Evolutionary conservation across 2,329 filamentous ascomycete species (phyloP).

Genomic region (Botrytis squamosa): DNA sequence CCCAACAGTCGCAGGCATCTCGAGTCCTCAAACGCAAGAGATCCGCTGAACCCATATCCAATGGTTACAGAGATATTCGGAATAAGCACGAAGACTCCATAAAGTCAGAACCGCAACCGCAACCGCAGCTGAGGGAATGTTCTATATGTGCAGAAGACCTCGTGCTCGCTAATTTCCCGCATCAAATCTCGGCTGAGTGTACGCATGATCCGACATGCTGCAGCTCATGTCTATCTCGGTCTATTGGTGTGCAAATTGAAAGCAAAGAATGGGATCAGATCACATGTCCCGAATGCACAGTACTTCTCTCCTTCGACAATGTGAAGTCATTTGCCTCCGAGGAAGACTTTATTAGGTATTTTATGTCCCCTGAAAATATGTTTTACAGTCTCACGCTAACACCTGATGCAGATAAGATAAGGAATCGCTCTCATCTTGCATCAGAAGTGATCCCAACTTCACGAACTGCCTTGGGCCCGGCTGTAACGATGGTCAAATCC

Average conservation of each 20-base stretch:
- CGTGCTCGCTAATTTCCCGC: neutral
- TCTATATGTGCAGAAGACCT: slow-evolving; percentile 8
- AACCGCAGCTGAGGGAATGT: neutral
- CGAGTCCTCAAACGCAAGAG: neutral
- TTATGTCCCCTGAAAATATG: no score
- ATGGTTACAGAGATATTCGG: neutral
- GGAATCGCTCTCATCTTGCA: neutral
- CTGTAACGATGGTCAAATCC: slow-evolving; percentile 54
- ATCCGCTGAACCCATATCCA: no score
- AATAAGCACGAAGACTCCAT: neutral
- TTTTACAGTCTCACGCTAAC: neutral
- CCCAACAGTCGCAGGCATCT: neutral
- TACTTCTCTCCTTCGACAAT: slow-evolving; percentile 40
- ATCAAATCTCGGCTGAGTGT: slow-evolving; percentile 9
- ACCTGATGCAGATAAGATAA: neutral
- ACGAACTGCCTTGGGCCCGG: slow-evolving; percentile 51
- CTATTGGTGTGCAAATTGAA: slow-evolving; percentile 24
- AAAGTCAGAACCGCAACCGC: neutral
- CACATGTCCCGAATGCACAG: slow-evolving; percentile 52
- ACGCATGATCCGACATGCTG: slow-evolving; percentile 25
- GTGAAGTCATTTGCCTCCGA: slow-evolving; percentile 2
- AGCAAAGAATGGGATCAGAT: slow-evolving; percentile 46
- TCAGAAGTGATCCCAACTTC: slow-evolving; percentile 44
- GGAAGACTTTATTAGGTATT: neutral
- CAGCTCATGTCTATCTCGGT: slow-evolving; percentile 18